phyloP scores from a whole-genome alignment of 768 basidiomycete genomes.

The Lentinus tigrinus region DNA sequence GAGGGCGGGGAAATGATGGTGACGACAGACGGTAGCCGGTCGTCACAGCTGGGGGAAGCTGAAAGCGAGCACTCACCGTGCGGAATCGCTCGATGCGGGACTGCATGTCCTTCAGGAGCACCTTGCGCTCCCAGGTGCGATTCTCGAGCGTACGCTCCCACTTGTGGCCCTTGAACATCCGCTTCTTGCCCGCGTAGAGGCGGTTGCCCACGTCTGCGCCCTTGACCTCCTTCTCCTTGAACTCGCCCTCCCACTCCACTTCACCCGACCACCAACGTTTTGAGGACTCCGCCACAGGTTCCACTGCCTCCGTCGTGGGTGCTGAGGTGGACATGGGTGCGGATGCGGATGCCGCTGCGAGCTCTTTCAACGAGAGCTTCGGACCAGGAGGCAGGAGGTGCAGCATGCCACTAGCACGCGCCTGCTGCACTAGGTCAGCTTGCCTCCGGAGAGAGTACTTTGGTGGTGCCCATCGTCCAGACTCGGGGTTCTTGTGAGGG shows the following conservation, averaged over 20 bases:
- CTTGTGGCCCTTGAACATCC: constrained; percentile 93
- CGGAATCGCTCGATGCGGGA: constrained; percentile 67
- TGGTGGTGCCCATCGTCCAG: constrained; percentile 66
- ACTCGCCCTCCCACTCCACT: constrained; percentile 29
- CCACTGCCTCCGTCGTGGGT: background rate
- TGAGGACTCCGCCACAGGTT: constrained; percentile 1
- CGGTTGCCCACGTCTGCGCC: constrained; percentile 56
- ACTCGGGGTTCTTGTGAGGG: constrained; percentile 55
- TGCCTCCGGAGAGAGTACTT: constrained; percentile 75
- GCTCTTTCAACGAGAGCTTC: constrained; percentile 42
- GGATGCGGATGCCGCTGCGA: constrained; percentile 22
- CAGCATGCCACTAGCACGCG: constrained; percentile 50
- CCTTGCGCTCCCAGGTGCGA: constrained; percentile 45
- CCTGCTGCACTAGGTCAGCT: constrained; percentile 75
- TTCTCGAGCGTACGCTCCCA: constrained; percentile 66
- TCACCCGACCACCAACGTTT: constrained; percentile 9
- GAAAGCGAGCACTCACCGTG: constrained; percentile 37
- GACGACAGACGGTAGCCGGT: too few species aligned
- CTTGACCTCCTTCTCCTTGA: constrained; percentile 34
- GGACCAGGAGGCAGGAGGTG: constrained; percentile 69
- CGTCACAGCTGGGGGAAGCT: background rate
- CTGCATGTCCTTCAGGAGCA: constrained; percentile 69
- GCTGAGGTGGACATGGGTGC: constrained; percentile 9
- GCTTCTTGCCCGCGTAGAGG: constrained; percentile 73
- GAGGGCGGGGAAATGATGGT: too few species aligned